Percentiles rank a stretch among this genome's conserved stretches.
Conservation (phyloP, 1,284 basidiomycete species). For the Naganishia cerealis region DNA sequence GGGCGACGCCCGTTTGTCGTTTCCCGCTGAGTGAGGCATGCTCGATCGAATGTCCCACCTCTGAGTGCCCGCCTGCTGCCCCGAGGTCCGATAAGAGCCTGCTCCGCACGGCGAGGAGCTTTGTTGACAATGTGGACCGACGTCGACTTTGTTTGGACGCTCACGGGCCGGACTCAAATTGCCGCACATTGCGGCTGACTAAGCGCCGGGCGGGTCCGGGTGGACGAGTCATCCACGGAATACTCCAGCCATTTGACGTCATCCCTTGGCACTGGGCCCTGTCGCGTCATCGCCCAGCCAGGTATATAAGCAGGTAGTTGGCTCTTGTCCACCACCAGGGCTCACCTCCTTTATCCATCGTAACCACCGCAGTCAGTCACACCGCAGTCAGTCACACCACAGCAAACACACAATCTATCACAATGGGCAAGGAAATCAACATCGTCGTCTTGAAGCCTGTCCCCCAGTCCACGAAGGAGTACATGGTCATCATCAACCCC, state of each 20-base stretch:
- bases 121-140: slow-evolving; percentile 16
- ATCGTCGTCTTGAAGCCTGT: slow-evolving; percentile 32
- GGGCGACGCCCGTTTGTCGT: slow-evolving; percentile 8
- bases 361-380: background rate
- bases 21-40: slow-evolving; percentile 4
- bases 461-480: slow-evolving; percentile 33
- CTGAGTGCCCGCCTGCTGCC: background rate
- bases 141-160: background rate
- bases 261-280: background rate
- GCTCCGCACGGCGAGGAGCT: too few relatives aligned
- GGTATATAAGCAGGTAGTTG: background rate
- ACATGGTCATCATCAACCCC: slow-evolving; percentile 33
- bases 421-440: slow-evolving; percentile 32
- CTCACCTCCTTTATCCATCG: background rate
- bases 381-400: background rate
- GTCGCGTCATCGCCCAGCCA: background rate
- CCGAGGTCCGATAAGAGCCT: too few relatives aligned
- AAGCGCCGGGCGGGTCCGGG: too few relatives aligned
- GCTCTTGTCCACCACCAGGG: background rate
- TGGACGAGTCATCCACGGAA: too few relatives aligned
- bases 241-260: background rate
- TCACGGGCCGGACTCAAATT: background rate
- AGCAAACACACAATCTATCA: slow-evolving; percentile 15
- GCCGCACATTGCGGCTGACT: background rate
- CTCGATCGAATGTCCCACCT: background rate